Base-by-base conservation (phyloP, 2,329 filamentous ascomycete genomes). In the Pseudogymnoascus destructans region DNA sequence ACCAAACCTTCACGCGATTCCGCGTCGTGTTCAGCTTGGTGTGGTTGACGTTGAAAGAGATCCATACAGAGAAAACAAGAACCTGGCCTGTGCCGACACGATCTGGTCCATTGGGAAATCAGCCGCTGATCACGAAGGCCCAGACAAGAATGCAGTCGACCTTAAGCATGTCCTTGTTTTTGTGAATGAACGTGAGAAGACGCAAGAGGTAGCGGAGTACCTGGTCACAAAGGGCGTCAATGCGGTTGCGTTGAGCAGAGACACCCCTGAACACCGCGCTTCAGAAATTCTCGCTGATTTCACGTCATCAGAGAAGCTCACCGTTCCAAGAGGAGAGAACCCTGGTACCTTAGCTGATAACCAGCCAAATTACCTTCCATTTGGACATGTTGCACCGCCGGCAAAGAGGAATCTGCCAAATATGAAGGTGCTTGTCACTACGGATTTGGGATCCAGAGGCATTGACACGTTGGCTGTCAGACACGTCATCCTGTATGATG, bases 1-100 rank as follows among this genome's bases (percentile, higher is more conserved):
- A 0, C 93, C 93, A 0, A 96, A 97, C 68, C 79, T 98, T 0
- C 93, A 98, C 72, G 90, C 93, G 60, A 95, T 98, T 64, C 93
- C 93, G 2, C 85, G 93, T 40, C 85, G 93, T 64, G 91, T 98
- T 0, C 92, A 97, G 70, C 82, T 98, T 3, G 90, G 89, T 59
- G 89, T 97, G 33, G 83, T 98, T 25, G 91, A 98, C 67, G 87
- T 95, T 11, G 85, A 92, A 63, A 89, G 87, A 64, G 85, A 95
- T n/a, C 91, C 91, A 0, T 98, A 96, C 74, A 84, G 84, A 62
- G 90, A 93, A 67, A 96, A 95, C 76, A 93, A 95, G 71, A 80
- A 86, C 65, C 80, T 98, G 4, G 95, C 93, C 9, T 97, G 92
- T 70, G 93, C 93, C 3, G 92, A 98, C 68, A 87, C 87, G 10